Base-by-base conservation (phyloP, 2,329 filamentous ascomycete genomes). In the Neopestalotiopsis sp. region DNA sequence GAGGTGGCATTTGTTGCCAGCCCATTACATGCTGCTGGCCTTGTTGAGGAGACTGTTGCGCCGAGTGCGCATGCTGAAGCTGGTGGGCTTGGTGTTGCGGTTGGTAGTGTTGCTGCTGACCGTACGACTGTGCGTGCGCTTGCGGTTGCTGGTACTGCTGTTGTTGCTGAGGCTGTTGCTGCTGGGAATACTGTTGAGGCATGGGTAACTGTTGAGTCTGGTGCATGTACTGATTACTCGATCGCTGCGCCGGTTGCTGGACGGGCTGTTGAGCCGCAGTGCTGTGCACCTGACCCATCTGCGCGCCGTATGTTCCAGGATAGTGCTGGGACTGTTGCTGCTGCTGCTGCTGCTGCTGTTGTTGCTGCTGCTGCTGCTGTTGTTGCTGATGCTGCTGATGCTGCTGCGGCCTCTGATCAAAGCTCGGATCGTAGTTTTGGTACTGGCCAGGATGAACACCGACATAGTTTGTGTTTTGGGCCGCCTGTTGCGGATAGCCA, bases 381-480 rank as follows among this genome's bases (percentile, higher is more conserved):
- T 68, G 62, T 59, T 72, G 69, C 34, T 38, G 34, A 6, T 38
- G 34, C 34, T 38, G 34, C 34, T 38, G 34, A 6, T 69, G 62
- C 63, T 72, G 69, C 20, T 67, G 65, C 5, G 66, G 40, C 24
- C 73, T 73, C 66, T 78, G 76, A 49, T 76, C 75, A 67, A 76
- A 75, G 61, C 75, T 75, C 56, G 76, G 72, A 49, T 77, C 73
- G 72, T 77, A 78, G 70, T 70, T 68, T 24, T 76, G 76, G 68
- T 74, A 77, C 59, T 75, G 76, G 67, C 56, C 38, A 10, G 61
- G 58, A 20, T 67, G 68, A 10, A 67, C 61, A 30, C 59, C 61
- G 28, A 61, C 5, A 38, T 73, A 76, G 61, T 73, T 75, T 28
- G 68, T 66, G 68, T 76, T 72, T 53, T 77, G 77, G 28, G 74